phyloP scores from a whole-genome alignment of 1,139 yeast species.

The Pichia sp. region DNA sequence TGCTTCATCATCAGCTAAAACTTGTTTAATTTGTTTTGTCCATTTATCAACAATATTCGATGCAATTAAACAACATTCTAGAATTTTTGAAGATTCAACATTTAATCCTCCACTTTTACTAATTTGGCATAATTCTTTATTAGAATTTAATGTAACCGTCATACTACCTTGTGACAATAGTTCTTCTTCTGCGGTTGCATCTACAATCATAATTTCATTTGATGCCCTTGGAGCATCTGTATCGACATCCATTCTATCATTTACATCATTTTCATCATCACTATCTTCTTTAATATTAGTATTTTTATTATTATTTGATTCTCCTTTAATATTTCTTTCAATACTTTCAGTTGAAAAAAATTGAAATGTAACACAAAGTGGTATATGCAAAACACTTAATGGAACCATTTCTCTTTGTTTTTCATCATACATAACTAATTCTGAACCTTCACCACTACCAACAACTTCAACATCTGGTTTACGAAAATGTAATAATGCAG shows the following conservation, averaged over 20 bases:
- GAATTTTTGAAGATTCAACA: conserved; percentile 63
- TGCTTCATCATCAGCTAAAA: conserved; percentile 50
- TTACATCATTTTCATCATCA: conserved; percentile 8
- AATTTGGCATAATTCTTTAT: conserved; percentile 84
- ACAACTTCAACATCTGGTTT: conserved; percentile 82
- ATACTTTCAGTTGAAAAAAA: conserved; percentile 64
- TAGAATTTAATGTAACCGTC: conserved; percentile 82
- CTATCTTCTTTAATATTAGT: conserved; percentile 5
- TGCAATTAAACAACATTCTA: conserved; percentile 68
- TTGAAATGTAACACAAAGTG: conserved; percentile 85
- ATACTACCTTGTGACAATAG: conserved; percentile 68
- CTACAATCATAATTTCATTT: conserved; percentile 64
- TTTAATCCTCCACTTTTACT: conserved; percentile 89
- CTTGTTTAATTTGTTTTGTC: conserved; percentile 56
- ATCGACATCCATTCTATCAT: conserved; percentile 10
- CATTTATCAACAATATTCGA: conserved; percentile 54
- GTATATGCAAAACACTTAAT: conserved; percentile 78
- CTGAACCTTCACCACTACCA: conserved; percentile 37
- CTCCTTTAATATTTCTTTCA: conserved; percentile 67
- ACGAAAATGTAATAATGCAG: conserved; percentile 74
- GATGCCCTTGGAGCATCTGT: conserved; percentile 2
- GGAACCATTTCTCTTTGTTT: conserved; percentile 86
- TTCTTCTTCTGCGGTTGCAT: conserved; percentile 77
- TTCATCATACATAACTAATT: conserved; percentile 56
- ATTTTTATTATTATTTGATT: conserved; percentile 29